A percentile compares a stretch with the other conserved stretches of the same genome.
These are phyloP conservation scores for Stentor coeruleus DNA, from an alignment of 73 alveolate species.

Conservation along the genomic window DNA sequence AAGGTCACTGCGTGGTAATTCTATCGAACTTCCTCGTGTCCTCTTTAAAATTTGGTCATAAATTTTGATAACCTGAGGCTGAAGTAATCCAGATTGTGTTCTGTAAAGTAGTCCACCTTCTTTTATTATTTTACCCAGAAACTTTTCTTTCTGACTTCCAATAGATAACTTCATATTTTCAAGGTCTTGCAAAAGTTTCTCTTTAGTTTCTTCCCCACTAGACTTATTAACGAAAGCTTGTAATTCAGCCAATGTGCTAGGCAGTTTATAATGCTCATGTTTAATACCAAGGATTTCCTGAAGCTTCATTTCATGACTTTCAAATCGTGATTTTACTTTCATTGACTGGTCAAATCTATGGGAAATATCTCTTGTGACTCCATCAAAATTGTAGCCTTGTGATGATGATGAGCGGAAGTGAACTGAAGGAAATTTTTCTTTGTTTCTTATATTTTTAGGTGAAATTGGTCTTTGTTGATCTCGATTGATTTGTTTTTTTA, in stretches of 20 bases:
- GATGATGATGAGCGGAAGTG: background rate
- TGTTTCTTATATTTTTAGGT: background rate
- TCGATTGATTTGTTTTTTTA: too few species aligned
- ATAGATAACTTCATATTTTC: too few species aligned
- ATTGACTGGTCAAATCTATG: background rate
- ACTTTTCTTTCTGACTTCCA: too few species aligned
- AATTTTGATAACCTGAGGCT: background rate
- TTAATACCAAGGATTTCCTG: background rate
- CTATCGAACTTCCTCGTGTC: background rate
- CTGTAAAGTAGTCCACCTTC: conserved; percentile 14
- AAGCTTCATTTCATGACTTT: background rate
- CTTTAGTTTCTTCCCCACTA: background rate
- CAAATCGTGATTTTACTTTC: background rate
- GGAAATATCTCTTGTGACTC: background rate
- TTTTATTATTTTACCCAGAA: background rate
- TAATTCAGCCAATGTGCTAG: background rate
- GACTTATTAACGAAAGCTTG: background rate
- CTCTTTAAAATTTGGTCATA: conserved; percentile 1
- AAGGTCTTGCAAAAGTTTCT: background rate
- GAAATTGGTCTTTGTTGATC: background rate
- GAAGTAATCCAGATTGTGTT: conserved; percentile 21
- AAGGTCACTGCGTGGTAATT: background rate
- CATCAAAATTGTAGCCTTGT: background rate
- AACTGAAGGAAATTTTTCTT: background rate
- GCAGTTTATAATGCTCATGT: background rate